Conservation (phyloP, 345 rosid genomes). For the Mangifera indica region DNA sequence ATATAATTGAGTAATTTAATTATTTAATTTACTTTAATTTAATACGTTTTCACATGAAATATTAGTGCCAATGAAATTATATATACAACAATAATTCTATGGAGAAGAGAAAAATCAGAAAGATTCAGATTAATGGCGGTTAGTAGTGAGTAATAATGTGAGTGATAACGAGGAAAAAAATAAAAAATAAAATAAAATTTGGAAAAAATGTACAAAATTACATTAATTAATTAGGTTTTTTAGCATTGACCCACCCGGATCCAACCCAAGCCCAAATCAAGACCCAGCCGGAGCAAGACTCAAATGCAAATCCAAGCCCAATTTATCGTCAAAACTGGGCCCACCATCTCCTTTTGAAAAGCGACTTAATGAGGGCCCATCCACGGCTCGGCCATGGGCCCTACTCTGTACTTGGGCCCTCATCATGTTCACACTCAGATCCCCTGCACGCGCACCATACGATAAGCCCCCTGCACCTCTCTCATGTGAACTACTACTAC, state of each 20-base stretch:
- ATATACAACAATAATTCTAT: background rate
- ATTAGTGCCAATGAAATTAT: too few relatives aligned
- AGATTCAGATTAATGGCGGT: background rate
- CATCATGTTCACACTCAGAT: constrained; percentile 26
- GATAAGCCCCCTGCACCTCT: constrained; percentile 33
- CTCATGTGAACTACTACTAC: constrained; percentile 2
- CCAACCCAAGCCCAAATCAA: constrained; percentile 26
- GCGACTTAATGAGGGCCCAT: constrained; percentile 41
- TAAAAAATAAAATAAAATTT: constrained; percentile 38
- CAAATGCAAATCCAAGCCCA: constrained; percentile 90
- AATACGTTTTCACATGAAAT: too few relatives aligned
- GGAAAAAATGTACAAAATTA: constrained; percentile 45
- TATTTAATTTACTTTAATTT: too few relatives aligned
- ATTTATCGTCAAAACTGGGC: constrained; percentile 63
- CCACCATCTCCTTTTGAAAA: constrained; percentile 65
- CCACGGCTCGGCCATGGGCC: constrained; percentile 34
- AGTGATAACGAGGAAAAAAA: constrained; percentile 26
- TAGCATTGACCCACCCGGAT: background rate
- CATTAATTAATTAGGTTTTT: background rate
- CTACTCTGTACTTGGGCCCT: constrained; percentile 31
- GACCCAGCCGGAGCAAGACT: constrained; percentile 88
- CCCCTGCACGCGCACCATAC: constrained; percentile 47
- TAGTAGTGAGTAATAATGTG: background rate
- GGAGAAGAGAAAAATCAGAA: background rate
- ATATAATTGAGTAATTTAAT: too few relatives aligned